phyloP scores from a whole-genome alignment of 2,329 filamentous ascomycete genomes.

The Rutstroemia sydowiana region DNA sequence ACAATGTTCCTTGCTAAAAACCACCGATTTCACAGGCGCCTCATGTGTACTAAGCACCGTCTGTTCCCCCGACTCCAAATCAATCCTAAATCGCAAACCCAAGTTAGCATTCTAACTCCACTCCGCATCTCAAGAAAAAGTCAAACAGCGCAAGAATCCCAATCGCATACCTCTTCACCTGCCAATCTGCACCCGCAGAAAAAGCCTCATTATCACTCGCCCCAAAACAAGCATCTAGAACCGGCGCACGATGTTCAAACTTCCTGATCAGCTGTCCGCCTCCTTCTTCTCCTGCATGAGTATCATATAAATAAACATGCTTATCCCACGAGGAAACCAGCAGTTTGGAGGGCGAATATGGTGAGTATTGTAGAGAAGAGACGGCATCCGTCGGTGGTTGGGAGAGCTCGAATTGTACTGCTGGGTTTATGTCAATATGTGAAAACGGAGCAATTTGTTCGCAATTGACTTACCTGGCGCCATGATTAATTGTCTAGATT shows the following conservation, averaged over 20 bases:
- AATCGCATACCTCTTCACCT: constrained; percentile 59
- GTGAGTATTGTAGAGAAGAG: constrained; percentile 79
- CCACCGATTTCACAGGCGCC: constrained; percentile 73
- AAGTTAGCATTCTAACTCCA: background rate
- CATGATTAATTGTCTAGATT: constrained; percentile 6
- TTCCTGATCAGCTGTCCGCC: constrained; percentile 57
- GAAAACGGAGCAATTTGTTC: constrained; percentile 2
- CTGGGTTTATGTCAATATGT: constrained; percentile 29
- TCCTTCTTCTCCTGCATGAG: constrained; percentile 42
- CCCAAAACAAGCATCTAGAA: constrained; percentile 89
- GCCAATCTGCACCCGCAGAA: constrained; percentile 78
- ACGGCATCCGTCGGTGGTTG: constrained; percentile 81
- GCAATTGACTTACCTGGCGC: constrained; percentile 30
- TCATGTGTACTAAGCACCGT: constrained; percentile 71
- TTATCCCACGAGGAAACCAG: constrained; percentile 95
- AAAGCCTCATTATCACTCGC: constrained; percentile 76
- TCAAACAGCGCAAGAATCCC: too few relatives aligned
- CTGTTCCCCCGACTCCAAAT: constrained; percentile 65
- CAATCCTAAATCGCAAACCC: constrained; percentile 42
- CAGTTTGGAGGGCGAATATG: constrained; percentile 63
- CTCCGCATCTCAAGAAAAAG: background rate
- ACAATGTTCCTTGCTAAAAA: constrained; percentile 71
- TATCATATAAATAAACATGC: constrained; percentile 83
- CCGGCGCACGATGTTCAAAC: constrained; percentile 74
- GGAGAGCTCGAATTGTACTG: constrained; percentile 73